Base-by-base conservation (phyloP, 2,329 filamentous ascomycete genomes). In the Colletotrichum neosansevieriae region DNA sequence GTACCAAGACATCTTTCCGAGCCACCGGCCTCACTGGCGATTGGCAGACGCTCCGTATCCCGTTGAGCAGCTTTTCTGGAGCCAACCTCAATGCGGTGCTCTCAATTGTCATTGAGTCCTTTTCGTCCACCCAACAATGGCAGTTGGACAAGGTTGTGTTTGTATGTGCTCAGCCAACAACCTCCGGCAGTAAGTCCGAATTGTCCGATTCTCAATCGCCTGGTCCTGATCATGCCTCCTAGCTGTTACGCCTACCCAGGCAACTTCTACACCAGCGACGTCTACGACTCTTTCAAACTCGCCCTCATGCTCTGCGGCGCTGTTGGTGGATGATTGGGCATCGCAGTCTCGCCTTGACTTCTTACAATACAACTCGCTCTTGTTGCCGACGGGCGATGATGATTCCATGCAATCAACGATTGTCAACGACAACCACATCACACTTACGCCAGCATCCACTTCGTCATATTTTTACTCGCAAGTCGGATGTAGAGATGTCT, bases 331-430 rank as follows among this genome's bases (percentile, higher is more conserved):
- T 70, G 88, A 90, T 77, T 90, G 85, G 83, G 81, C 81, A 61
- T 89, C 87, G 9, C 88, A 90, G 74, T 89, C 87, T 6, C 85
- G 87, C 34, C 76, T 89, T 59, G 88, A 85, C 1, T 90, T 90
- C 76, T 77, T 90, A 15, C 85, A 80, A 73, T 89, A 89, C 79
- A 90, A 90, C 73, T 81, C 87, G 42, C 79, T 89, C 77, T 78
- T 85, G 2, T 78, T 85, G 70, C 80, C 87, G 4, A 84, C 84
- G 6, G 87, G 86, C 38, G 85, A 88, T 70, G 88, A 89, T 74
- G 83, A 77, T 2, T 85, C 84, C 6, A 88, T 89, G 85, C 79
- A 81, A 21, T 88, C 85, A 1, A 77, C 89, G 24, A 79, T 82
- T 13, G 85, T 89, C 44, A 81, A 81, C 69, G 83, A 86, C 73